Base-by-base conservation (phyloP, 2,329 filamentous ascomycete species). In the Gremmenia infestans region DNA sequence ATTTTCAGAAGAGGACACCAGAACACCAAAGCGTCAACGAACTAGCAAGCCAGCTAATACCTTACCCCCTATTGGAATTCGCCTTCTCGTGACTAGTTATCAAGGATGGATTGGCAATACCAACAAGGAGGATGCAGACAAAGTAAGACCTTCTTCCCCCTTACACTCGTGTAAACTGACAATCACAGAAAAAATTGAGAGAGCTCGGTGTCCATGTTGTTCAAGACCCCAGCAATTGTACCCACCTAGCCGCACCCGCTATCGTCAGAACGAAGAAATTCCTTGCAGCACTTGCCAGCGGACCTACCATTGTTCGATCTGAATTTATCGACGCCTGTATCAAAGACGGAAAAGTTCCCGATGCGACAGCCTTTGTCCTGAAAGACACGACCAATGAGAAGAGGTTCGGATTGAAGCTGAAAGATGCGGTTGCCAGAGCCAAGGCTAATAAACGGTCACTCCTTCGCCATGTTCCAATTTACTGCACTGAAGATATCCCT, bases 251-350 rank as follows among this genome's bases (percentile, higher is more conserved):
- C 36, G 93, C 93, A 3, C 94, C 93, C 0, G 82, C 85, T 43
- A 84, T 97, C 59, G 83, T 97, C 36, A 87, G 94, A 39, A 99
- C 94, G 0, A 85, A 90, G 70, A 99, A 99, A 69, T 99, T 99
- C 69, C 85, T 97, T 50, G 88, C 87, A 59, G 91, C 91, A 12
- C 76, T 99, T 28, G 91, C 94, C 17, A 85, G 84, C 57, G 91
- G 89, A 0, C 90, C 91, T 0, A 80, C 82, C 1, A 82, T 97
- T 45, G 81, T 97, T 53, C 85, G 85, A 47, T 88, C 87, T 0
- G 79, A 82, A 8, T 99, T 91, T 71, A 82, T 99, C 55, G 88
- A 93, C 54, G 78, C 82, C 23, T 90, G 88, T 48, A 77, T 97
- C 11, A 83, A 88, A 47, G 77, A 83, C 35, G 83, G 87, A 60